Evolutionary conservation across 2,329 filamentous ascomycete species (phyloP).

Genomic region (Diaporthe eres): DNA sequence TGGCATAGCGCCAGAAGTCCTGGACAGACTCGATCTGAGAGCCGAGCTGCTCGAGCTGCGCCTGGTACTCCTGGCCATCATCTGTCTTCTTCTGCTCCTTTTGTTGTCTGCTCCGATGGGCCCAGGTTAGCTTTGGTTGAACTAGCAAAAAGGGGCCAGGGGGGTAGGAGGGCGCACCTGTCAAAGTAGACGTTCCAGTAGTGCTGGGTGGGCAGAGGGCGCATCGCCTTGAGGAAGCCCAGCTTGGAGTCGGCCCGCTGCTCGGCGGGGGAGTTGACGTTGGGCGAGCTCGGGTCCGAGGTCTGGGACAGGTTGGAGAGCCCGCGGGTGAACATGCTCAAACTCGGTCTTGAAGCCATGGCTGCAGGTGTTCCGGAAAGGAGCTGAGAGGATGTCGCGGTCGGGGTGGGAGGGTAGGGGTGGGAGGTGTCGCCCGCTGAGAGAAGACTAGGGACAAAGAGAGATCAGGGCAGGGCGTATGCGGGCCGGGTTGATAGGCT

Average conservation of each 20-base stretch:
- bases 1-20: constrained; percentile 88
- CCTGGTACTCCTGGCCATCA: constrained; percentile 63
- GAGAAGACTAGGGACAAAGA: constrained; percentile 25
- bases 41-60: constrained; percentile 73
- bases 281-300: constrained; percentile 70
- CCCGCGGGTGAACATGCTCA: constrained; percentile 69
- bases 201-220: constrained; percentile 82
- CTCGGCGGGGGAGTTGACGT: constrained; percentile 77
- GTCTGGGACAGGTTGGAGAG: constrained; percentile 74
- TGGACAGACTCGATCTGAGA: constrained; percentile 82
- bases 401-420: constrained; percentile 13
- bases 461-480: constrained; percentile 9
- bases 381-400: constrained; percentile 12
- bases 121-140: constrained; percentile 28
- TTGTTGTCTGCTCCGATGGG: constrained; percentile 52
- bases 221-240: constrained; percentile 82
- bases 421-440: constrained; percentile 22
- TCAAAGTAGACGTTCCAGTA: constrained; percentile 84
- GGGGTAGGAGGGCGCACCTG: constrained; percentile 55
- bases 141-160: constrained; percentile 14
- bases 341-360: constrained; percentile 70
- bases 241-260: constrained; percentile 85
- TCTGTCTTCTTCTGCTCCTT: constrained; percentile 59
- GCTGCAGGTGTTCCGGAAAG: constrained; percentile 45
- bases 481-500: constrained; percentile 24